Evolutionary conservation across 176 grass and related monocot genomes (phyloP).

Genomic region (Tillandsia fasciculata): DNA sequence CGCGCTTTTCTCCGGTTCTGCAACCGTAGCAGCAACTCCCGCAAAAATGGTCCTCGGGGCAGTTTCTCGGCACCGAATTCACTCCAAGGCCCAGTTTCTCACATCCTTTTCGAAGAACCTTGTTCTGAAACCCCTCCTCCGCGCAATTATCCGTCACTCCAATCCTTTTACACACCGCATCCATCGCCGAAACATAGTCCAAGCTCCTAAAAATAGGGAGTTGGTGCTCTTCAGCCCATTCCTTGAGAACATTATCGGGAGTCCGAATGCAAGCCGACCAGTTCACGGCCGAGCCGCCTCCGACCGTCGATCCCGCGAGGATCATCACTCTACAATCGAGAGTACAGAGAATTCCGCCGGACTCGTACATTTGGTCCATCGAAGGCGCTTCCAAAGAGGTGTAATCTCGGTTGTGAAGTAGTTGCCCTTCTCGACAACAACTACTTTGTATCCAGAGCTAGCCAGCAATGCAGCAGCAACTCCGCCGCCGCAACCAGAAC

Average conservation of each 20-base stretch:
- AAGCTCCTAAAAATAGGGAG: slow-evolving; percentile 42
- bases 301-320: slow-evolving; percentile 65
- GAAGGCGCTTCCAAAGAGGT: slow-evolving; percentile 69
- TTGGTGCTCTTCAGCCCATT: slow-evolving; percentile 43
- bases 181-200: slow-evolving; percentile 66
- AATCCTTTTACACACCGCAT: slow-evolving; percentile 51
- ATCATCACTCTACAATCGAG: slow-evolving; percentile 36
- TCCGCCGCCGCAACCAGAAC: slow-evolving; percentile 77
- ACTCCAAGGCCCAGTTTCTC: slow-evolving; percentile 55
- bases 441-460: slow-evolving; percentile 55
- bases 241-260: slow-evolving; percentile 36
- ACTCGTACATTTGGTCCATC: slow-evolving; percentile 56
- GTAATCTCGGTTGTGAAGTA: slow-evolving; percentile 79
- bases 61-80: slow-evolving; percentile 50
- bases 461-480: slow-evolving; percentile 77
- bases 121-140: slow-evolving; percentile 78
- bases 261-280: slow-evolving; percentile 85
- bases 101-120: slow-evolving; percentile 70
- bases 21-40: slow-evolving; percentile 69
- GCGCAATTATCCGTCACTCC: slow-evolving; percentile 41
- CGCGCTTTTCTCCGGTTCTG: slow-evolving; percentile 64
- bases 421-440: slow-evolving; percentile 78
- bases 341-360: slow-evolving; percentile 48
- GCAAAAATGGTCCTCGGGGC: slow-evolving; percentile 62
- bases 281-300: slow-evolving; percentile 78